Evolutionary conservation across 2,329 filamentous ascomycete genomes (phyloP), one percentile per base, ranked within the genome.

Genomic region (Rhytidhysteron rufulum): DNA sequence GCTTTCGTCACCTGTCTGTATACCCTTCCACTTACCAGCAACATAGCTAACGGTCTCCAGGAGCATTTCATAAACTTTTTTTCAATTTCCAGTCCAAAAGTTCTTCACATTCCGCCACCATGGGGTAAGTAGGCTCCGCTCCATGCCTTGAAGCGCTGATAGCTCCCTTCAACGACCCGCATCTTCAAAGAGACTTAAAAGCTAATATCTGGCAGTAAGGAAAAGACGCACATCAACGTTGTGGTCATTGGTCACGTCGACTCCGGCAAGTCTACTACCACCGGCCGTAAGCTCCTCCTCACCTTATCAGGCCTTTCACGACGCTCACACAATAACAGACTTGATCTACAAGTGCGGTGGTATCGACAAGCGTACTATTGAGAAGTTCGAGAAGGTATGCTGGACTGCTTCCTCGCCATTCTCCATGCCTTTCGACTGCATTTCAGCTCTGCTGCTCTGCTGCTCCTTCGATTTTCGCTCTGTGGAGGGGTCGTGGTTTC

Each of bases 321-420:
- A 37, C 34, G 47, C 52, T 57, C 48, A 63, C 57, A 57, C 59
- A 61, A 73, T 72, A 86, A 91, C 66, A 74, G 71, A 75, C 81
- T 85, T 98, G 84, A 97, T 98, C 87, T 97, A 97, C 89, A 91
- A 98, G 86, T 97, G 93, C 82, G 93, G 93, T 86, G 93, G 93
- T 88, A 98, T 97, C 71, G 93, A 98, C 88, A 89, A 91, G 83
- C 91, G 93, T 89, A 97, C 91, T 76, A 98, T 98, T 73, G 93
- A 98, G 86, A 98, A 98, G 87, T 98, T 98, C 85, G 93, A 98
- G 90, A 98, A 98, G 88, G 89, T 94, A 76, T 72, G 82, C 71
- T 37, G 18, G 27, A 45, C 48, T 42, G 42, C 48, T 52, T 50
- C 47, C 49, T 36, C n/a, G n/a, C n/a, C n/a, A n/a, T n/a, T n/a